Percentiles rank a stretch among this genome's conserved stretches.
Evolutionary conservation across 2,329 filamentous ascomycete genomes (phyloP).

Genomic region (Pyrenophora tritici-repentis): DNA sequence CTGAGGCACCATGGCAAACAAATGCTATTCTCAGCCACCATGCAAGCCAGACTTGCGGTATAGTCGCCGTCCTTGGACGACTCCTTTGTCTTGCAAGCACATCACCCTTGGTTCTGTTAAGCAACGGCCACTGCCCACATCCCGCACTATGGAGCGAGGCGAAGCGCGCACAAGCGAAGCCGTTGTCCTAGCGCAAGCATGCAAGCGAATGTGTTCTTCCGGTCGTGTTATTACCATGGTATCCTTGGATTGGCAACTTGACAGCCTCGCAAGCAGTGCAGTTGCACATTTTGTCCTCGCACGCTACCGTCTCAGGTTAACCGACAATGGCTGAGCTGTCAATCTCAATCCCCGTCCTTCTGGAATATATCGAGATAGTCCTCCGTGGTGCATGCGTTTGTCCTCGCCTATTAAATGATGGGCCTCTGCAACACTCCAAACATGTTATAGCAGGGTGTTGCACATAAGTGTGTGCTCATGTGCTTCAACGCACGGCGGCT

Average conservation of each 20-base stretch:
- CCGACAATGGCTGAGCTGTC: background rate
- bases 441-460: background rate
- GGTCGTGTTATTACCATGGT: background rate
- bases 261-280: too few relatives aligned
- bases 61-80: background rate
- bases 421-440: constrained; percentile 7
- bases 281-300: background rate
- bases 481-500: background rate
- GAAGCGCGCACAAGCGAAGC: background rate
- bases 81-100: background rate
- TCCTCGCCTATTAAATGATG: constrained; percentile 3
- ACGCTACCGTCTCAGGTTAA: constrained; percentile 34
- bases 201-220: too few relatives aligned
- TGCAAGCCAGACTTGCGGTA: constrained; percentile 12
- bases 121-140: background rate
- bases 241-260: background rate
- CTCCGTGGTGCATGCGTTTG: constrained; percentile 5
- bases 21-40: constrained; percentile 13
- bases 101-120: constrained; percentile 2
- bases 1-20: constrained; percentile 11
- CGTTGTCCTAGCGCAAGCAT: constrained; percentile 2
- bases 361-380: constrained; percentile 24
- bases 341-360: constrained; percentile 16
- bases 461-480: background rate
- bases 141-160: background rate